phyloP scores from a whole-genome alignment of 2,329 filamentous ascomycete species.

The Cryoendolithus antarcticus region DNA sequence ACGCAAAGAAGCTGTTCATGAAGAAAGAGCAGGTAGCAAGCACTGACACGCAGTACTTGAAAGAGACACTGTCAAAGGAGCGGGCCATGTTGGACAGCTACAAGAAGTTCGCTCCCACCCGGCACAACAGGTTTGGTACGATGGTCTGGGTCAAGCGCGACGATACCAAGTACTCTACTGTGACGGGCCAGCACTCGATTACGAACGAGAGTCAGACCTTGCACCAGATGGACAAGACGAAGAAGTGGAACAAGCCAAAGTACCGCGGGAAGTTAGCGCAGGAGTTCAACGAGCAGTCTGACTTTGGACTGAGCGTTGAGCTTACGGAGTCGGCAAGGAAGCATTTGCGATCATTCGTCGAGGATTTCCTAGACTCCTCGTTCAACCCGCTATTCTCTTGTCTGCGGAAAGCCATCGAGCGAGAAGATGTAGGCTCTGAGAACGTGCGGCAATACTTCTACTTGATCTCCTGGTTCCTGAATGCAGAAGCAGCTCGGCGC shows the following conservation, averaged over 20 bases:
- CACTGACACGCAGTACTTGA: conserved; percentile 61
- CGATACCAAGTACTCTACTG: conserved; percentile 68
- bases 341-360: conserved; percentile 69
- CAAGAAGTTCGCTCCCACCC: conserved; percentile 64
- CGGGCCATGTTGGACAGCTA: conserved; percentile 65
- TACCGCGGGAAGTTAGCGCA: conserved; percentile 29
- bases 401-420: conserved; percentile 76
- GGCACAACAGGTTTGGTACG: conserved; percentile 89
- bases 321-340: conserved; percentile 61
- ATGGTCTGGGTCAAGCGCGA: conserved; percentile 95
- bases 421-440: conserved; percentile 54
- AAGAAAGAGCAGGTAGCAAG: conserved; percentile 58
- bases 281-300: conserved; percentile 42
- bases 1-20: conserved; percentile 75
- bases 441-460: conserved; percentile 70
- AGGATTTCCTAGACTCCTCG: conserved; percentile 86
- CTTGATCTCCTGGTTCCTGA: conserved; percentile 78
- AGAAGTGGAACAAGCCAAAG: conserved; percentile 77
- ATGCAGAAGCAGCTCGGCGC: conserved; percentile 62
- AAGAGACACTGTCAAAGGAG: conserved; percentile 66
- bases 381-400: conserved; percentile 84
- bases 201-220: conserved; percentile 60
- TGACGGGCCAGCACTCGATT: conserved; percentile 80
- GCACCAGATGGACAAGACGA: conserved; percentile 79
- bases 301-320: conserved; percentile 62